Conservation (phyloP, 139 green algal species). For the Asterochloris erici region DNA sequence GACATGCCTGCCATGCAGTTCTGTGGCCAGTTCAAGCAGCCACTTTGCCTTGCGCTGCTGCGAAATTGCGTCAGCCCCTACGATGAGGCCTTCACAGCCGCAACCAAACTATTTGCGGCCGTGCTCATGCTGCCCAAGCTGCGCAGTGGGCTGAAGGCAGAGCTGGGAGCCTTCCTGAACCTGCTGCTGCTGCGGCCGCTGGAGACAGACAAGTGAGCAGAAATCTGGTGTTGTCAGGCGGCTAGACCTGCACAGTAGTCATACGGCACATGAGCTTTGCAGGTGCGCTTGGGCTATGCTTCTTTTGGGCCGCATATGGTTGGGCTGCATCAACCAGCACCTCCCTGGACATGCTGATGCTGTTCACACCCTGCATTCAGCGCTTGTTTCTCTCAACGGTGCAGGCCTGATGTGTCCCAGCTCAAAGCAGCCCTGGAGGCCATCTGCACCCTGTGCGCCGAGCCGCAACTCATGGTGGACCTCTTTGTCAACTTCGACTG, state of each 20-base stretch:
- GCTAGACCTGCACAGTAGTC: too few species aligned
- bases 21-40: slow-evolving; percentile 70
- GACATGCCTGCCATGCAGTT: slow-evolving; percentile 39
- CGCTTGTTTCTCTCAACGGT: background rate
- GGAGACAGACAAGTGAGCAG: slow-evolving; percentile 45
- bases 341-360: too few species aligned
- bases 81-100: slow-evolving; percentile 31
- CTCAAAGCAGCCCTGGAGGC: slow-evolving; percentile 38
- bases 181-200: slow-evolving; percentile 81
- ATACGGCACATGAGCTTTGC: too few species aligned
- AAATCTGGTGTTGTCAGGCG: background rate
- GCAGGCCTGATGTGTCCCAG: slow-evolving; percentile 16
- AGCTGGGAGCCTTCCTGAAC: slow-evolving; percentile 89
- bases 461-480: slow-evolving; percentile 71
- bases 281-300: too few species aligned
- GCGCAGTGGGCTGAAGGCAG: slow-evolving; percentile 58
- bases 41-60: slow-evolving; percentile 80
- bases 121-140: slow-evolving; percentile 47
- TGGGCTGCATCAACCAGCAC: too few species aligned
- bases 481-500: slow-evolving; percentile 97
- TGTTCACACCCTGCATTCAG: too few species aligned
- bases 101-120: slow-evolving; percentile 29
- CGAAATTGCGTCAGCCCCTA: slow-evolving; percentile 66
- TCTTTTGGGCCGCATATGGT: too few species aligned
- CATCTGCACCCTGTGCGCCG: slow-evolving; percentile 39